Evolutionary conservation across 179 eudicot species (phyloP), one percentile per base, ranked within the genome.

Genomic region (Amaranthus tricolor): DNA sequence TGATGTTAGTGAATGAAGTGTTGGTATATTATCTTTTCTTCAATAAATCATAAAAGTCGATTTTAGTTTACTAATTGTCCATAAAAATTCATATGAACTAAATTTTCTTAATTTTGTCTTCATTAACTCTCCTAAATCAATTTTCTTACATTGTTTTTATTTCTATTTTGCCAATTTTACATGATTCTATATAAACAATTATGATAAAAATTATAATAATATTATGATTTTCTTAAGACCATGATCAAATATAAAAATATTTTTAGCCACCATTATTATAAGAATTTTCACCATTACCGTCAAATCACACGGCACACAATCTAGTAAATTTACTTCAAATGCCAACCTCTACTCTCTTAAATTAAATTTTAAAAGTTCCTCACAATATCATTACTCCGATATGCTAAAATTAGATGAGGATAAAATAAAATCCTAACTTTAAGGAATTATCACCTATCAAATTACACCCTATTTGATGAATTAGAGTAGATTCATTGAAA

Each of bases 361-460:
- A 66, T 6, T 45, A 49, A 21, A 11, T 9, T 31, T 31, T 31
- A 31, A 31, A 31, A 31, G 40, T 31, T 31, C 40, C 40, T 31
- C 40, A 50, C 52, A 54, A 52, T 5, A 24, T 6, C 17, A 13
- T 16, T 55, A 21, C 66, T 15, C 16, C 24, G 13, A 9, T 20
- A 50, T 72, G 47, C 50, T 64, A 68, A 63, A 62, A 62, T 19
- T 74, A 77, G 80, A 20, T 47, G 21, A 20, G 47, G 43, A 31
- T 52, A 10, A 68, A 71, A 20, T 43, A 43, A 52, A 77, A 48
- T 7, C 72, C 72, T 59, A 66, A 66, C 50, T 78, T 78, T 56
- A 49, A 67, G 77, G 77, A 61, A 73, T 6, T 50, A 67, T 62
- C 24, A 60, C 81, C 74, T 73, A 78, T 66, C 54, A 78, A 59